phyloP scores from a whole-genome alignment of 148 eudicot genomes.

The Camellia granthamiana region DNA sequence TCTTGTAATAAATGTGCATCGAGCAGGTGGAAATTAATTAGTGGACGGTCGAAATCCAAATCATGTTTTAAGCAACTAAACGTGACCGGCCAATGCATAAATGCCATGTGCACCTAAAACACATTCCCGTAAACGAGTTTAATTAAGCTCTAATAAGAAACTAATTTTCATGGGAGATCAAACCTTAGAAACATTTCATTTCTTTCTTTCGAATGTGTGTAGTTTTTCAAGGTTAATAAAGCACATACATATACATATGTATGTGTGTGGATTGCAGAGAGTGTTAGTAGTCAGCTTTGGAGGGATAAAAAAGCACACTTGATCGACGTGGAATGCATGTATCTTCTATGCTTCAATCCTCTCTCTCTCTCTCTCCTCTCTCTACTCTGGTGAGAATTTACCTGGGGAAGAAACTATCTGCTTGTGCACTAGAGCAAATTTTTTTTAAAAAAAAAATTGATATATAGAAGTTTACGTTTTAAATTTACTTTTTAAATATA shows the following conservation, averaged over 20 bases:
- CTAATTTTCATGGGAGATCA: neutral
- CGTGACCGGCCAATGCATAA: constrained; percentile 1
- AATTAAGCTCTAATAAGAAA: neutral
- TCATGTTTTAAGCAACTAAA: neutral
- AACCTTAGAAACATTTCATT: neutral
- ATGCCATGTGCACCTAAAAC: constrained; percentile 8
- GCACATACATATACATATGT: neutral
- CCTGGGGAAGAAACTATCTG: constrained; percentile 2
- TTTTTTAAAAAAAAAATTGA: too few species aligned
- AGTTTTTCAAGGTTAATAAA: neutral
- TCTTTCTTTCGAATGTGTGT: neutral
- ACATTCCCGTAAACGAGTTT: constrained; percentile 1
- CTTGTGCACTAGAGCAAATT: too few species aligned
- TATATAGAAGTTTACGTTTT: too few species aligned
- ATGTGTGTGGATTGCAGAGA: neutral
- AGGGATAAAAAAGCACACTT: constrained; percentile 7
- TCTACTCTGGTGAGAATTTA: neutral
- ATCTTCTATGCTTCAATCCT: neutral
- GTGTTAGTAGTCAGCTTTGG: neutral
- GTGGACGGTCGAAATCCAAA: neutral
- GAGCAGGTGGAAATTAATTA: neutral
- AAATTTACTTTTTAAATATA: too few species aligned
- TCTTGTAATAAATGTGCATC: neutral
- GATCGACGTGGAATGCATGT: constrained; percentile 18
- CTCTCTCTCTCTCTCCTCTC: constrained; percentile 2